These are phyloP conservation scores for Citrus glauca DNA, from an alignment of 345 rosid species.

Conservation along the genomic window DNA sequence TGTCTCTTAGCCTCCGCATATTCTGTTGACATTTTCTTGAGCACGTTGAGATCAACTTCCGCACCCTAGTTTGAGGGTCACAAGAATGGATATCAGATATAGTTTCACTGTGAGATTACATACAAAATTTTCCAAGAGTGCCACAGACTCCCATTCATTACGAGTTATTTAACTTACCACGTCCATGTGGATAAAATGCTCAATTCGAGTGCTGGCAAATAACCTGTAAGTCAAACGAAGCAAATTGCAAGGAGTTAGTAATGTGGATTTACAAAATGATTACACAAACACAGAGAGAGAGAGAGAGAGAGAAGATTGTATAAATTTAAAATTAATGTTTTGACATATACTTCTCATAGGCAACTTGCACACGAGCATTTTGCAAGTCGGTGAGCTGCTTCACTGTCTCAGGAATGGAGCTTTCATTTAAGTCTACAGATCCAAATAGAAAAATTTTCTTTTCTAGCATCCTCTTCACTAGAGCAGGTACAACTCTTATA, in stretches of 20 bases:
- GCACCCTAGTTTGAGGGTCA: constrained; percentile 35
- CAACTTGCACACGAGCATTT: constrained; percentile 53
- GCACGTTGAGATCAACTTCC: constrained; percentile 43
- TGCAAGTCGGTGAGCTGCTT: constrained; percentile 49
- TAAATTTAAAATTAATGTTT: not conserved
- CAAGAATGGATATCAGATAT: not conserved
- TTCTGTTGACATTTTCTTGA: constrained; percentile 48
- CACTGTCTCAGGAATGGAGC: constrained; percentile 36
- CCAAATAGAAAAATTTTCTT: constrained; percentile 69
- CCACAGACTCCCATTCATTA: not conserved
- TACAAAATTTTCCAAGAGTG: not conserved
- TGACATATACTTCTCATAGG: constrained; percentile 49
- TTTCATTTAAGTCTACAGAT: constrained; percentile 50
- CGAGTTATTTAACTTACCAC: constrained; percentile 44
- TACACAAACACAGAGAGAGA: too few relatives aligned
- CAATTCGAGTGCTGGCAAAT: constrained; percentile 45
- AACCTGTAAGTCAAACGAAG: constrained; percentile 41
- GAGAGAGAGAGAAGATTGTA: not conserved
- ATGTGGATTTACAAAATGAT: not conserved
- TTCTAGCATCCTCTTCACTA: constrained; percentile 70
- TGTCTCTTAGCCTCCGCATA: constrained; percentile 69
- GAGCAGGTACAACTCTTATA: constrained; percentile 39
- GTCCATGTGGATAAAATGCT: constrained; percentile 66
- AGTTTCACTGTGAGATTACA: not conserved
- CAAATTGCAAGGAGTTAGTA: not conserved